Percentiles rank a stretch among this genome's conserved stretches.
Evolutionary conservation across 768 basidiomycete species (phyloP).

Genomic region (Boletus rufocinnamomeus): DNA sequence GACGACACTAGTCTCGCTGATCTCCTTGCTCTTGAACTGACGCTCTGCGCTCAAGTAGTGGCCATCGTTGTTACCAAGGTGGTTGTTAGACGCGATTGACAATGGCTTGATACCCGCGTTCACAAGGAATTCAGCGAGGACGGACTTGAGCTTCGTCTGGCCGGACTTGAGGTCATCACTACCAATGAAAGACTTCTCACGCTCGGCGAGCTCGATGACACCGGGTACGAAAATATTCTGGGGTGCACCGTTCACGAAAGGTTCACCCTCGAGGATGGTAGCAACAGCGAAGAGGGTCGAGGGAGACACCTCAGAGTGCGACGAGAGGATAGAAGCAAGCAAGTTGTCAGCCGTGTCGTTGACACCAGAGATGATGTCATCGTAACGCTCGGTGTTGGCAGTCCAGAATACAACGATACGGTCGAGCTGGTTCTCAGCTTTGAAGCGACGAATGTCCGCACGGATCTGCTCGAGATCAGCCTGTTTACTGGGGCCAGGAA

Average conservation of each 20-base stretch:
- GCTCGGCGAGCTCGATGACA: slow-evolving; percentile 89
- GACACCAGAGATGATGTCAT: slow-evolving; percentile 89
- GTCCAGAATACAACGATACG: slow-evolving; percentile 97
- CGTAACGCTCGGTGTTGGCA: slow-evolving; percentile 97
- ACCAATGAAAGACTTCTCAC: slow-evolving; percentile 87
- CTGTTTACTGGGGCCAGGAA: slow-evolving; percentile 85
- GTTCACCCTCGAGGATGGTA: slow-evolving; percentile 90
- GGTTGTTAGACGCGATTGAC: slow-evolving; percentile 97
- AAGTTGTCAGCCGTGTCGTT: slow-evolving; percentile 93
- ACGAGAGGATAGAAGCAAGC: slow-evolving; percentile 75
- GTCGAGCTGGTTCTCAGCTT: slow-evolving; percentile 77
- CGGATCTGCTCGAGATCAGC: slow-evolving; percentile 91
- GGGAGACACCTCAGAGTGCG: slow-evolving; percentile 94
- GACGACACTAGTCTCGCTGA: slow-evolving; percentile 94
- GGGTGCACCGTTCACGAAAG: slow-evolving; percentile 96
- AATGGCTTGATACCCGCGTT: slow-evolving; percentile 98
- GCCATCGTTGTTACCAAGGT: slow-evolving; percentile 98
- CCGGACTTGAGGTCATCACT: slow-evolving; percentile 98
- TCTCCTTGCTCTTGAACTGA: slow-evolving; percentile 99
- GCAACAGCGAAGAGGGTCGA: slow-evolving; percentile 96
- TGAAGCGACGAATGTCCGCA: slow-evolving; percentile 93
- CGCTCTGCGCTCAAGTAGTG: slow-evolving; percentile 85
- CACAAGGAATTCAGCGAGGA: slow-evolving; percentile 97
- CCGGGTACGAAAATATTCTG: slow-evolving; percentile 99
- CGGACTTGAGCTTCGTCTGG: slow-evolving; percentile 96